A percentile compares a stretch with the other conserved stretches of the same genome.
Conservation (phyloP, 2,329 filamentous ascomycete species). For the Ilyonectria mors-panacis region DNA sequence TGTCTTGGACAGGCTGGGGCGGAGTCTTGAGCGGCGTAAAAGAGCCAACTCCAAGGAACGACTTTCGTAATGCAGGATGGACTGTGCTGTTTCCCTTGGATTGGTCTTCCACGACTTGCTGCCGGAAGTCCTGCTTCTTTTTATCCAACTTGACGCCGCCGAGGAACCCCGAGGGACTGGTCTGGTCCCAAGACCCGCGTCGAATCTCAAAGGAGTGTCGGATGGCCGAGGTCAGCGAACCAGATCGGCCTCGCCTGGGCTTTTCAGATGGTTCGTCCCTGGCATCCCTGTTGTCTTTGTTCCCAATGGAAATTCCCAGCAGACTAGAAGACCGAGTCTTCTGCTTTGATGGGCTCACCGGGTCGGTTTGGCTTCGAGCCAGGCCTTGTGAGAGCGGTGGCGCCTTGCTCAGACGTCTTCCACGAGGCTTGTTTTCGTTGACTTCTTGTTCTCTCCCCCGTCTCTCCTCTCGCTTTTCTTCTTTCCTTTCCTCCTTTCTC, state of each 20-base stretch:
- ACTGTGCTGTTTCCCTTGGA: slow-evolving; percentile 47
- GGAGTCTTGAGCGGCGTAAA: slow-evolving; percentile 49
- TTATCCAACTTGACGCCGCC: slow-evolving; percentile 60
- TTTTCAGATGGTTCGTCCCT: slow-evolving; percentile 40
- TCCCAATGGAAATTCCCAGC: slow-evolving; percentile 44
- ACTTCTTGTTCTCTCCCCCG: slow-evolving; percentile 23
- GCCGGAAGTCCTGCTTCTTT: slow-evolving; percentile 53
- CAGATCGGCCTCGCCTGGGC: slow-evolving; percentile 52
- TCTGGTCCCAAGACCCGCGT: slow-evolving; percentile 52
- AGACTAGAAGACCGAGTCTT: slow-evolving; percentile 48
- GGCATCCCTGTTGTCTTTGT: slow-evolving; percentile 20
- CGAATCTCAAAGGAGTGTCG: slow-evolving; percentile 54
- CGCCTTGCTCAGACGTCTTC: slow-evolving; percentile 52
- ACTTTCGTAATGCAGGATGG: slow-evolving; percentile 55
- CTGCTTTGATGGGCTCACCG: slow-evolving; percentile 28
- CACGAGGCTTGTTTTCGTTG: slow-evolving; percentile 40
- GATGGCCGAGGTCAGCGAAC: slow-evolving; percentile 56
- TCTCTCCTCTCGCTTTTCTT: slow-evolving; percentile 46
- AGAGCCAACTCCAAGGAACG: slow-evolving; percentile 44
- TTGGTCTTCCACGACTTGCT: slow-evolving; percentile 48
- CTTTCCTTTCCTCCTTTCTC: slow-evolving; percentile 54
- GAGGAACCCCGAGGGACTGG: slow-evolving; percentile 55
- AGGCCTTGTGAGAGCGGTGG: slow-evolving; percentile 44
- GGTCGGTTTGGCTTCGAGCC: slow-evolving; percentile 38
- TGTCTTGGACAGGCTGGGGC: slow-evolving; percentile 35